phyloP scores from a whole-genome alignment of 805 yeast genomes.

The Yarrowia alimentaria region DNA sequence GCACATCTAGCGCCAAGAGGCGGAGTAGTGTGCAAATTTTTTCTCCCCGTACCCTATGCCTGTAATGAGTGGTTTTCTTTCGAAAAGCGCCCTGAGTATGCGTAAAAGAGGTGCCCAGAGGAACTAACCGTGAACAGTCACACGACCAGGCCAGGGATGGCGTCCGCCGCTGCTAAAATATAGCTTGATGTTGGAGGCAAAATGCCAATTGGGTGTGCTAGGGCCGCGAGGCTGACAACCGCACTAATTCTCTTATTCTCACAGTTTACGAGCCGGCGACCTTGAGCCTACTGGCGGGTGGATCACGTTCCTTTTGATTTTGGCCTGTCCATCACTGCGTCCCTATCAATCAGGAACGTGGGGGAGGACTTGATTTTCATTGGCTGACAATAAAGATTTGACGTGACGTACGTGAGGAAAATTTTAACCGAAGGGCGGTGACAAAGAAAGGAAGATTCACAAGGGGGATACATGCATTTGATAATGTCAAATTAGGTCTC shows the following conservation, averaged over 20 bases:
- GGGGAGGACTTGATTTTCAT: conserved; percentile 1
- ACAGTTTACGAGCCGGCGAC: background rate
- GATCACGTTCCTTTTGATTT: background rate
- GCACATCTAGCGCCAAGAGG: background rate
- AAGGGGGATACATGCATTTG: conserved; percentile 12
- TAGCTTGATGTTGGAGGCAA: too few relatives aligned
- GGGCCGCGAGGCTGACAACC: conserved; percentile 4
- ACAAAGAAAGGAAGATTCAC: conserved; percentile 1
- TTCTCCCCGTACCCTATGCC: background rate
- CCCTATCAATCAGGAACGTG: conserved; percentile 26
- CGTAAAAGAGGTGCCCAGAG: too few relatives aligned
- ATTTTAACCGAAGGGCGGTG: conserved; percentile 11
- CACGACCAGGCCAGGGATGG: too few relatives aligned
- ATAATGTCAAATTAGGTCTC: conserved; percentile 10
- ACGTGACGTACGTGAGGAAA: conserved; percentile 14
- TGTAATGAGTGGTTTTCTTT: too few relatives aligned
- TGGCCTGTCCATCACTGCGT: conserved; percentile 10
- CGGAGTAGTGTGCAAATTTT: background rate
- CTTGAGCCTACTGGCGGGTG: conserved; percentile 1
- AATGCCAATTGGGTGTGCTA: conserved; percentile 2
- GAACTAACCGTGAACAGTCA: background rate
- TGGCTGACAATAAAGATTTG: background rate
- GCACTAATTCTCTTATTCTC: background rate
- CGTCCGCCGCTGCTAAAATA: too few relatives aligned
- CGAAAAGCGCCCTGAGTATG: too few relatives aligned